Evolutionary conservation across 129 eudicot species (phyloP), one percentile per base, ranked within the genome.

Genomic region (Silybum marianum): DNA sequence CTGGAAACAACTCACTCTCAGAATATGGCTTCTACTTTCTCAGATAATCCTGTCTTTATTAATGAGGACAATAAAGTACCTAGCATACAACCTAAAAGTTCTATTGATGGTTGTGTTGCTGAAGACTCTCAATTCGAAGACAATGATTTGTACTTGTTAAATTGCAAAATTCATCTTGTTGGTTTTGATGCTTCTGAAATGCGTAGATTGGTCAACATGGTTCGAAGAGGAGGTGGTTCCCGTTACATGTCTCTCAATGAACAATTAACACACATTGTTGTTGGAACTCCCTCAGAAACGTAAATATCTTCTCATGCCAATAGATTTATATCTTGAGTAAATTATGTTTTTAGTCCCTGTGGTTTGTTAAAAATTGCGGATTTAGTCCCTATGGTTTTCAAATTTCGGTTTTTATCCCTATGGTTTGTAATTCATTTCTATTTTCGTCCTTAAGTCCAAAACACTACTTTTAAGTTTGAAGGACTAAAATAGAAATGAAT

Each of bases 151-250:
- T 95, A 95, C 84, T 83, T 95, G 80, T 86, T 92, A 28, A 91
- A 93, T 78, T 95, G 99, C 88, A 91, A 87, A 89, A 89, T 95
- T 74, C 83, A 78, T 44, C 85, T 95, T 82, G 93, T 91, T 77
- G 98, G 99, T 72, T 95, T 95, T 71, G 88, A 87, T 81, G 92
- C 89, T 80, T 79, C 91, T 76, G 93, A 89, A 82, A 80, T 88
- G 84, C 90, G 98, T 36, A 90, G 82, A 79, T 87, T 93, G 82
- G 98, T 95, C 81, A 90, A 83, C 88, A 89, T 93, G 90, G 91
- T 93, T 63, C 90, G 98, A 23, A 89, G 85, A 87, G 99, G 99
- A 77, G 93, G 97, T 77, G 99, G 98, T 32, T 95, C 99, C n/a
- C 97, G 98, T 63, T 91, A 91, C 77, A 87, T 91, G 95, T 85